phyloP scores from a whole-genome alignment of 129 eudicot species.

The Calendula officinalis region DNA sequence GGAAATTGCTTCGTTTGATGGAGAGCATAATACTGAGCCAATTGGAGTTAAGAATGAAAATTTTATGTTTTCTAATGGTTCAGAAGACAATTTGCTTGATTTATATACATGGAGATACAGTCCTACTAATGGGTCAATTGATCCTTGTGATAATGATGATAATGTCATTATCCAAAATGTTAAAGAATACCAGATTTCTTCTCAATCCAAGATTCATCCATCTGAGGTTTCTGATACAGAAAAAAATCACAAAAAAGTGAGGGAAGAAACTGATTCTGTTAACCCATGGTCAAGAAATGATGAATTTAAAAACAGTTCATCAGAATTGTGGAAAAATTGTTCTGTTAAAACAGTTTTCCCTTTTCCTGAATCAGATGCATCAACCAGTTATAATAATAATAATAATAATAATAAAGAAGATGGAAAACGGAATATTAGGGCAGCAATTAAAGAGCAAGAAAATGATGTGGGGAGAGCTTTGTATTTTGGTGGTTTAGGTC shows the following conservation, averaged over 20 bases:
- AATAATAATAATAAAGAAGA: constrained; percentile 35
- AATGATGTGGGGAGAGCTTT: constrained; percentile 81
- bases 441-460: constrained; percentile 77
- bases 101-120: constrained; percentile 53
- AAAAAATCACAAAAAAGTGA: constrained; percentile 32
- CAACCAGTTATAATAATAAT: constrained; percentile 41
- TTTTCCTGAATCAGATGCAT: constrained; percentile 48
- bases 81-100: constrained; percentile 69
- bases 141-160: constrained; percentile 33
- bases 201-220: constrained; percentile 37
- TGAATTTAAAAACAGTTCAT: constrained; percentile 32
- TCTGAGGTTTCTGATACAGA: constrained; percentile 33
- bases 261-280: constrained; percentile 35
- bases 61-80: constrained; percentile 45
- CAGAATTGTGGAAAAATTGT: constrained; percentile 56
- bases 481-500: constrained; percentile 46
- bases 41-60: constrained; percentile 46
- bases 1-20: constrained; percentile 35
- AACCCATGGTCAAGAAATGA: constrained; percentile 56
- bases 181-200: constrained; percentile 43
- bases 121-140: constrained; percentile 48
- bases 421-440: constrained; percentile 50
- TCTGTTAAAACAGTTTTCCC: constrained; percentile 75
- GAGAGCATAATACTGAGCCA: constrained; percentile 43
- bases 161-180: constrained; percentile 28